Percentiles rank a stretch among this genome's conserved stretches.
These are phyloP conservation scores for Bacidia gigantensis DNA, from an alignment of 495 filamentous ascomycete species.

Conservation along the genomic window DNA sequence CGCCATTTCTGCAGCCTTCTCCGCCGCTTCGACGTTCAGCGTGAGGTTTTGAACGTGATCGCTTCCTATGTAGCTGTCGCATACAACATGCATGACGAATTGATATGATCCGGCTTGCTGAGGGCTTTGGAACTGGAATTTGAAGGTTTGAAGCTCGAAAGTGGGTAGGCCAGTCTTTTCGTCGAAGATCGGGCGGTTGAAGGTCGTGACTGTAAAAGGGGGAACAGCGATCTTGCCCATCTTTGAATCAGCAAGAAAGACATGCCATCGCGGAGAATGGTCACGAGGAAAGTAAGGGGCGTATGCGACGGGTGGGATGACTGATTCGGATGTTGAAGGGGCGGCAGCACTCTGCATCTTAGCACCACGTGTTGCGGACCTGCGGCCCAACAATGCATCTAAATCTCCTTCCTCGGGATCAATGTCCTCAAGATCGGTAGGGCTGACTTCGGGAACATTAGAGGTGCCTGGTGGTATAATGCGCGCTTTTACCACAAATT, in stretches of 20 bases:
- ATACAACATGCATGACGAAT: conserved; percentile 82
- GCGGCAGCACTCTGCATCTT: conserved; percentile 40
- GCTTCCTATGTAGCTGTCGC: conserved; percentile 86
- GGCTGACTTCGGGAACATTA: conserved; percentile 57
- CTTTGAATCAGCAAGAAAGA: conserved; percentile 86
- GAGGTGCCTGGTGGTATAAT: conserved; percentile 74
- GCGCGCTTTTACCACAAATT: conserved; percentile 88
- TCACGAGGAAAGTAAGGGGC: conserved; percentile 84
- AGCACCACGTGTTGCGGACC: conserved; percentile 35
- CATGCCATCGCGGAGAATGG: conserved; percentile 78
- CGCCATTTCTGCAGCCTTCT: conserved; percentile 64
- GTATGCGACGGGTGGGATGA: conserved; percentile 64
- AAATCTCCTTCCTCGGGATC: conserved; percentile 90
- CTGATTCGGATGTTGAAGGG: conserved; percentile 20
- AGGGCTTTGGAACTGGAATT: conserved; percentile 94
- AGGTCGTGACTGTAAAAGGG: conserved; percentile 78
- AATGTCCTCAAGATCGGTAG: conserved; percentile 72
- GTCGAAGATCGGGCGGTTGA: conserved; percentile 74
- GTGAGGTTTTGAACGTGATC: conserved; percentile 82
- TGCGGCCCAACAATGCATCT: conserved; percentile 72
- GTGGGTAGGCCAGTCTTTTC: conserved; percentile 60
- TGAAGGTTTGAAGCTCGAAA: conserved; percentile 85
- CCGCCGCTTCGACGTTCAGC: conserved; percentile 76
- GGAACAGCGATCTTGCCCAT: conserved; percentile 91
- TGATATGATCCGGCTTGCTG: conserved; percentile 84